Conservation (phyloP, 2,329 filamentous ascomycete genomes). For the Cladosporium cucumerinum region DNA sequence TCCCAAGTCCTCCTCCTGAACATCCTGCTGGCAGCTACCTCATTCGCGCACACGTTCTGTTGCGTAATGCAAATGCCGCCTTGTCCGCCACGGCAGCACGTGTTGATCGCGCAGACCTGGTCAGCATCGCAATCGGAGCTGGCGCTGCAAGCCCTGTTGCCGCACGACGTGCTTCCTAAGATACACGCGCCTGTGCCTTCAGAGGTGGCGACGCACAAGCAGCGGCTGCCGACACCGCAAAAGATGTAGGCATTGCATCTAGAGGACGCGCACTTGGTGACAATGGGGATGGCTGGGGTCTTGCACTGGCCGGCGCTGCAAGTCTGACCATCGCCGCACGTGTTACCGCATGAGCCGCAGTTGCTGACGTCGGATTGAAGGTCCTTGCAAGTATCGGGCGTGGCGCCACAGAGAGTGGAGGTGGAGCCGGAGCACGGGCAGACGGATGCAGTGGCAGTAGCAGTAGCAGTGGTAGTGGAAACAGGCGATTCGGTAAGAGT, state of each 20-base stretch:
- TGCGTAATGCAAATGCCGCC: neutral
- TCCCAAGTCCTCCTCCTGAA: neutral
- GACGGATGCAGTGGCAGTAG: neutral
- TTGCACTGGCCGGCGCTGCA: neutral
- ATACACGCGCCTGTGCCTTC: neutral
- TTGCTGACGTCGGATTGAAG: constrained; percentile 1
- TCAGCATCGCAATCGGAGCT: neutral
- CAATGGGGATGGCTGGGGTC: neutral
- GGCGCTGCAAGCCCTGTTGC: neutral
- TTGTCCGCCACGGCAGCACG: neutral
- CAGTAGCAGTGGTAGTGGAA: neutral
- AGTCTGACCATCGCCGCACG: neutral
- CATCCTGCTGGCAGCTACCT: neutral
- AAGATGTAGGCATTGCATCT: neutral
- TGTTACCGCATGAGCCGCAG: neutral
- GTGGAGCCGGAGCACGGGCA: constrained; percentile 1
- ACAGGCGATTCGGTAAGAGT: neutral
- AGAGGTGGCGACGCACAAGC: neutral
- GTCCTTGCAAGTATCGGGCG: neutral
- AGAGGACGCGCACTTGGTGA: neutral
- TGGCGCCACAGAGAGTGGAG: neutral
- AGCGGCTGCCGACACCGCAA: neutral
- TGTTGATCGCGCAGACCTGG: neutral
- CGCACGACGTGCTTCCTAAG: too few relatives aligned
- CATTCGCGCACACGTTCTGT: neutral